A percentile compares a stretch with the other conserved stretches of the same genome.
Conservation (phyloP, 1,284 basidiomycete species). For the Puccinia sorghi region DNA sequence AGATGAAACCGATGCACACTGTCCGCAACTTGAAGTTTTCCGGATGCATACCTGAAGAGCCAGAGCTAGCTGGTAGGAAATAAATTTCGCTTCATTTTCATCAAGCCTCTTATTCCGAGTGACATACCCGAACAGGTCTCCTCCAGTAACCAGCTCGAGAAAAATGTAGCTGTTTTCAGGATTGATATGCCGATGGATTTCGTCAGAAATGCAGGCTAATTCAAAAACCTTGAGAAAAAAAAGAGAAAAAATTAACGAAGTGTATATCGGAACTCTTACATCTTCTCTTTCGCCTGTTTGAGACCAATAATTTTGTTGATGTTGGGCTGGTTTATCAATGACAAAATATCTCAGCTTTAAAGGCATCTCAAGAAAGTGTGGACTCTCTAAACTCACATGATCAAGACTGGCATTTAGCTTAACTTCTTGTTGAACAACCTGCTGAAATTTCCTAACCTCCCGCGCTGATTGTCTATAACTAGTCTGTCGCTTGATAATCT, state of each 20-base stretch:
- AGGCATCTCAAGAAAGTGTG: too few relatives aligned
- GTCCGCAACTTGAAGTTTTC: background rate
- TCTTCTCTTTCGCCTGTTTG: constrained; percentile 35
- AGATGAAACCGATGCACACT: background rate
- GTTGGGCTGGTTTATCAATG: constrained; percentile 30
- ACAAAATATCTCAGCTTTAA: background rate
- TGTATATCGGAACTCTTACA: constrained; percentile 10
- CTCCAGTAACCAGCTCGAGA: constrained; percentile 48
- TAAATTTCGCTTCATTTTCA: constrained; percentile 39
- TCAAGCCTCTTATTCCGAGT: constrained; percentile 32
- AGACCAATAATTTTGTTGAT: constrained; percentile 48
- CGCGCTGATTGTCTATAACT: constrained; percentile 2
- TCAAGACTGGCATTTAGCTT: constrained; percentile 45
- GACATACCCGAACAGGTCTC: constrained; percentile 48
- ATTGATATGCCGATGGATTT: background rate
- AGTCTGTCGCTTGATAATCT: constrained; percentile 27
- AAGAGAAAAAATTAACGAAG: background rate
- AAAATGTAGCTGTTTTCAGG: constrained; percentile 34
- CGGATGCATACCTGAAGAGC: constrained; percentile 25
- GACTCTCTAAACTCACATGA: constrained; percentile 42
- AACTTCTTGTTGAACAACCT: constrained; percentile 36
- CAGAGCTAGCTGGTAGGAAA: constrained; percentile 34
- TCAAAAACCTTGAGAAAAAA: background rate
- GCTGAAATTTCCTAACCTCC: constrained; percentile 29
- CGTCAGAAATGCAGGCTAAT: background rate